Base-by-base conservation (phyloP, 768 basidiomycete genomes). In the Agaricus bisporus region DNA sequence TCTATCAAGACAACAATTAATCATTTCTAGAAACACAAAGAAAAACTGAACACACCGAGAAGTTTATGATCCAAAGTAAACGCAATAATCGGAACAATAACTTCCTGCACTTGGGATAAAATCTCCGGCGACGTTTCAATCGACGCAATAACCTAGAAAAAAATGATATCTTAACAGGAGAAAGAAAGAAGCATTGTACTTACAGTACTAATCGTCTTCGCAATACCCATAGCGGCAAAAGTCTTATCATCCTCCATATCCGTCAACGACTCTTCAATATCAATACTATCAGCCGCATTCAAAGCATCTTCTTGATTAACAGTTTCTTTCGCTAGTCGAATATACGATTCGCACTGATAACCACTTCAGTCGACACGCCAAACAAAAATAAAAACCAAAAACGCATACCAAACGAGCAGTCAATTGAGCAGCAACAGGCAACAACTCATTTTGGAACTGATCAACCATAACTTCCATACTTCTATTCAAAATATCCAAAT, bases 401-500 rank as follows among this genome's bases (percentile, higher is more conserved):
- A 14, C 17, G 42, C 22, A 72, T 60, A 91, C 90, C 65, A 94
- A 73, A 58, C 88, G 81, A 15, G 81, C 76, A 8, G 88, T 82
- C 42, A 95, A 75, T 66, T 91, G 85, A 32, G 84, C 83, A 14
- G 91, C 88, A 39, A 94, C 91, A 5, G 91, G 91, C 4, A 91
- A 71, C 5, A 95, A 73, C 72, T 94, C 88, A 4, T 81, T 81
- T 63, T 88, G 84, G 79, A 90, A 95, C 39, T 80, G 79, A 59
- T 91, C 83, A 14, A 94, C 92, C 81, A 95, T 85, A 22, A 82
- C 80, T 61, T 91, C 88, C 85, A 92, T 91, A 61, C 86, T 81
- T 56, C 73, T 75, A 62, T 90, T 91, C 51, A 94, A 74, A 45
- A 90, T 78, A 64, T 95, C 91, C 41, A 95, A 71, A 65, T 95